Evolutionary conservation across 2,329 filamentous ascomycete genomes (phyloP).

Genomic region (Fusarium miscanthi): DNA sequence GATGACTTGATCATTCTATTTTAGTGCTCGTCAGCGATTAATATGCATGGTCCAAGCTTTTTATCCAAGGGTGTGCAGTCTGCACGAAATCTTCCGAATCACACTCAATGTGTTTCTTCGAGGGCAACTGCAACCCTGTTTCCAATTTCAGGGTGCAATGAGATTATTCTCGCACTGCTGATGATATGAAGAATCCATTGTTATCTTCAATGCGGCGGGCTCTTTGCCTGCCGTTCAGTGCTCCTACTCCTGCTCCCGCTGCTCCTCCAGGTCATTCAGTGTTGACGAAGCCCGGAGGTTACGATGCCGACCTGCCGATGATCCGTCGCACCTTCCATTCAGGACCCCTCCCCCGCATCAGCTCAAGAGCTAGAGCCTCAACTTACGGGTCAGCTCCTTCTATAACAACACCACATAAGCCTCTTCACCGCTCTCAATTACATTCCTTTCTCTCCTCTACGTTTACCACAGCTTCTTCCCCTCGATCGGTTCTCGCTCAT

Average conservation of each 20-base stretch:
- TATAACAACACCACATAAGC: neutral
- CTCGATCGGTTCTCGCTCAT: neutral
- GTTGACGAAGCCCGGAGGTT: constrained; percentile 16
- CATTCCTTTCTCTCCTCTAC: constrained; percentile 9
- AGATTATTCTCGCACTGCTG: neutral
- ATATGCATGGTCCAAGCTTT: constrained; percentile 8
- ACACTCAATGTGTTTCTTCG: neutral
- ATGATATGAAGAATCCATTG: constrained; percentile 19
- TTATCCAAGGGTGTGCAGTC: neutral
- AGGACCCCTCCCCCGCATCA: constrained; percentile 44
- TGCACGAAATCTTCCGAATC: constrained; percentile 10
- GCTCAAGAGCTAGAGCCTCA: constrained; percentile 31
- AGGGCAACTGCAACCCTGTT: constrained; percentile 10
- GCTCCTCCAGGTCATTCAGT: neutral
- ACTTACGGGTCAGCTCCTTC: constrained; percentile 29
- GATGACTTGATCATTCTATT: neutral
- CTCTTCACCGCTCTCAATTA: constrained; percentile 1
- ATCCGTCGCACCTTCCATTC: constrained; percentile 39
- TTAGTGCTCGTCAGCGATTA: neutral
- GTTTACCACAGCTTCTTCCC: constrained; percentile 2
- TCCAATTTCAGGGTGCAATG: neutral
- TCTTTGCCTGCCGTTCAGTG: neutral
- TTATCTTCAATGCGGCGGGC: constrained; percentile 15
- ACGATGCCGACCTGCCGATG: constrained; percentile 36
- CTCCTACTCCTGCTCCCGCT: neutral